These are phyloP conservation scores for Suillus placidus DNA, from an alignment of 768 basidiomycete species.

Conservation along the genomic window DNA sequence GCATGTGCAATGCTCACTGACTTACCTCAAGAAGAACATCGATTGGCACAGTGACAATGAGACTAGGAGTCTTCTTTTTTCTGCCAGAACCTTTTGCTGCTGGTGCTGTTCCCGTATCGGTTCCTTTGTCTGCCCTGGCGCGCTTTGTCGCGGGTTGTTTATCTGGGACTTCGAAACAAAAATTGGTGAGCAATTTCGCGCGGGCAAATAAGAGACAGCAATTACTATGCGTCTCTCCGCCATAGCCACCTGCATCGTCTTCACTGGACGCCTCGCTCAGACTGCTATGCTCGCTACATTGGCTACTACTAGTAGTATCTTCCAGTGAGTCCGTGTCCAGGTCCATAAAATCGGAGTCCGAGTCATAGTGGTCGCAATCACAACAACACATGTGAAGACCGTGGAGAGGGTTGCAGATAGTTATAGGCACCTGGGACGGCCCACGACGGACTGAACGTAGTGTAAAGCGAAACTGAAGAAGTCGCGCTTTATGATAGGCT, in stretches of 20 bases:
- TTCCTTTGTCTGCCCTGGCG: not conserved
- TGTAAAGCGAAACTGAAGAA: not conserved
- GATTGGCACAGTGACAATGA: conserved; percentile 23
- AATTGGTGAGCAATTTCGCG: not conserved
- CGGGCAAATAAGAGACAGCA: not conserved
- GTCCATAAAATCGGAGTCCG: not conserved
- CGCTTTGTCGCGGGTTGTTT: conserved; percentile 4
- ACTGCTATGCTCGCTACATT: not conserved
- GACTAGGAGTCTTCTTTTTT: conserved; percentile 14
- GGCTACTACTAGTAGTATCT: not conserved
- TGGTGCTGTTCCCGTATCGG: not conserved
- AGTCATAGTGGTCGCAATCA: too few species aligned
- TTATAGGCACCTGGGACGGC: not conserved
- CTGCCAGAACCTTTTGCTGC: not conserved
- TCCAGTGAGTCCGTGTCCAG: not conserved
- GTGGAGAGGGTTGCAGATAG: not conserved
- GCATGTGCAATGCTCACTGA: not conserved
- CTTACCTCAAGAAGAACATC: conserved; percentile 32
- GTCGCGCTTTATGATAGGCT: not conserved
- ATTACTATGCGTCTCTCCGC: not conserved
- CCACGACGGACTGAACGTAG: not conserved
- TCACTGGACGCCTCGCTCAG: not conserved
- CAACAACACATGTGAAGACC: not conserved
- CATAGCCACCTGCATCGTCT: not conserved
- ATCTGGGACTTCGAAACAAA: not conserved